phyloP scores from a whole-genome alignment of 2,329 filamentous ascomycete genomes.

The Iodosphaeria phyllophila region DNA sequence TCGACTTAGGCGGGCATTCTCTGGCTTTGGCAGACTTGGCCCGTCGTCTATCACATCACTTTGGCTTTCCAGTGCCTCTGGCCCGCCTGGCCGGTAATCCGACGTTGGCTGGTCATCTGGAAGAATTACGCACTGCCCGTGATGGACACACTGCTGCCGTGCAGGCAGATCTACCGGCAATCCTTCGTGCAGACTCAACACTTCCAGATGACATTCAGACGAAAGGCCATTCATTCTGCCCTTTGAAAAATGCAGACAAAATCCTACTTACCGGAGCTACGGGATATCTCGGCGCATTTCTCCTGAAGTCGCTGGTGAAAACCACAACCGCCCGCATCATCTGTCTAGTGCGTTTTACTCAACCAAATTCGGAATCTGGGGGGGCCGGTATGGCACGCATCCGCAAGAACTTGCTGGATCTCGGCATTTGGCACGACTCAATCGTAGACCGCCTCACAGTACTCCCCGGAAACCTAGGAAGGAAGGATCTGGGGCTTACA shows the following conservation, averaged over 20 bases:
- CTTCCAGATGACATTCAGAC: constrained; percentile 54
- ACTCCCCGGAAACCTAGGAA: constrained; percentile 52
- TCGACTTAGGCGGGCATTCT: constrained; percentile 65
- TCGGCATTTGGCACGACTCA: constrained; percentile 59
- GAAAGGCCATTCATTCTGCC: constrained; percentile 29
- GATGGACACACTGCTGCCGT: constrained; percentile 58
- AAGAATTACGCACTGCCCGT: constrained; percentile 49
- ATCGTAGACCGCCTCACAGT: constrained; percentile 66
- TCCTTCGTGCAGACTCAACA: constrained; percentile 45
- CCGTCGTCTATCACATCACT: constrained; percentile 47
- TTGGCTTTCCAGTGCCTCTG: constrained; percentile 56
- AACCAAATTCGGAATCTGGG: constrained; percentile 43
- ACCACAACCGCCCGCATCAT: constrained; percentile 50
- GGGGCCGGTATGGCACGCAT: constrained; percentile 54
- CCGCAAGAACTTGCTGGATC: constrained; percentile 57
- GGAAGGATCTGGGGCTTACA: constrained; percentile 48
- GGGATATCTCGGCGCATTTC: constrained; percentile 58
- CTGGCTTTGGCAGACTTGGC: constrained; percentile 60
- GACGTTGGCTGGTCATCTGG: constrained; percentile 53
- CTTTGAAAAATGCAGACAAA: constrained; percentile 46
- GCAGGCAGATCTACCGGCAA: constrained; percentile 54
- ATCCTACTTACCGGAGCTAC: constrained; percentile 59
- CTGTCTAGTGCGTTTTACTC: constrained; percentile 55
- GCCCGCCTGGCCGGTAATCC: constrained; percentile 51
- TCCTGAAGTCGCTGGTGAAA: constrained; percentile 50